Base-by-base conservation (phyloP, 2,329 filamentous ascomycete species). In the Aspergillus chevalieri region DNA sequence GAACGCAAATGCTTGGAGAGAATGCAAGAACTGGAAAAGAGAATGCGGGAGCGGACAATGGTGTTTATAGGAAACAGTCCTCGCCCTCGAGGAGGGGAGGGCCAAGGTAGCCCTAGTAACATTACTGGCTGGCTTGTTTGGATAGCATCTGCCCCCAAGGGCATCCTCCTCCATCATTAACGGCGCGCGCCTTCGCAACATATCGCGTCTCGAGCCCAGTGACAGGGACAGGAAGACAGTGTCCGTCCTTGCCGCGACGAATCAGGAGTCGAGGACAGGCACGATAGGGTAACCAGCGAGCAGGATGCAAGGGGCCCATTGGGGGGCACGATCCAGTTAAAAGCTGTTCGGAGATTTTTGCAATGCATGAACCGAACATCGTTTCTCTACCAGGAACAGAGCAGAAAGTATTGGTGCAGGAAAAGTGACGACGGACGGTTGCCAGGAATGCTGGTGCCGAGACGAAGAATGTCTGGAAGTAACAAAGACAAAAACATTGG, bases 11-110 rank as follows among this genome's bases (percentile, higher is more conserved):
- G 59, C 57, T 59, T 57, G 51, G 65, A 66, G 67, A 70, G 67
- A 70, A 71, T 71, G 68, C 69, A 65, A 66, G 67, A 63, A 63
- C 58, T 68, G 60, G 56, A 62, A 67, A 67, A 69, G 67, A 71
- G 68, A 70, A 71, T 71, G 68, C 69, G 64, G 61, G 66, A 68
- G 68, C 67, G 67, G 66, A 57, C 60, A 63, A 67, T 64, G 64
- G 59, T 68, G 67, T 71, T 70, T 71, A 71, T 70, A 69, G 61
- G 63, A 57, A 60, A 58, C 53, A 57, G 65, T 64, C 60, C 17
- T 19, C 59, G 56, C 50, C 60, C 58, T 57, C 46, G 38, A 51
- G 53, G 54, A 54, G 58, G 58, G 61, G 63, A 58, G 57, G 59
- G 58, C 57, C 51, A 53, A 52, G 56, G 55, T 57, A 58, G 57